Evolutionary conservation across 179 eudicot species (phyloP), one percentile per base, ranked within the genome.

Genomic region (Amaranthus tricolor): DNA sequence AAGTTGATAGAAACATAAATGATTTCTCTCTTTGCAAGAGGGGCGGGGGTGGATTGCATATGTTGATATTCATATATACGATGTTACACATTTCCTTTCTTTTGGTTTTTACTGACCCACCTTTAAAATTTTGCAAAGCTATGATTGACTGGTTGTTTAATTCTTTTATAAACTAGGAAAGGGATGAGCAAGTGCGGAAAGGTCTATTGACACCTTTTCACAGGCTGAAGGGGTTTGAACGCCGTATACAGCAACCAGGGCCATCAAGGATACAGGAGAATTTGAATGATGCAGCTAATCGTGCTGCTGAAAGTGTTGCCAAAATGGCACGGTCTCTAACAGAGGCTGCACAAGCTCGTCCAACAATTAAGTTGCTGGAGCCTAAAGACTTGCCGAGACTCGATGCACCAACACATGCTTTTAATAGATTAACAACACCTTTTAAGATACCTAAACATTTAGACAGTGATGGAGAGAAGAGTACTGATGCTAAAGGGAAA

Each of bases 161-260:
- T 52, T 47, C 65, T 72, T 44, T 82, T 74, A 56, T 82, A 78
- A 75, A 71, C 52, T 85, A 95, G 99, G 98, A 96, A 93, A 88
- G 94, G 85, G 99, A 96, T 76, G 97, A 93, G 80, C 86, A 93
- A 62, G 83, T 95, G 20, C 87, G 99, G 68, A 96, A 93, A 86
- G 99, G 99, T 73, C 63, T 93, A 65, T 86, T 96, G 74, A 96
- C 99, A 31, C 99, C 99, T 74, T 96, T 96, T 81, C 98, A 93
- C 77, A 89, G 86, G 90, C 89, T 96, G 50, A 93, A 89, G 84
- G 99, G 99, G 57, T 93, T 87, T 82, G 99, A 96, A 80, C 96
- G 98, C 62, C 84, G 89, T 69, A 84, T 96, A 76, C 87, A 95
- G 78, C 85, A 85, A 59, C 76, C 92, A 74, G 90, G 84, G 59